phyloP scores from a whole-genome alignment of 1,139 yeast species.

The Candida anutae region DNA sequence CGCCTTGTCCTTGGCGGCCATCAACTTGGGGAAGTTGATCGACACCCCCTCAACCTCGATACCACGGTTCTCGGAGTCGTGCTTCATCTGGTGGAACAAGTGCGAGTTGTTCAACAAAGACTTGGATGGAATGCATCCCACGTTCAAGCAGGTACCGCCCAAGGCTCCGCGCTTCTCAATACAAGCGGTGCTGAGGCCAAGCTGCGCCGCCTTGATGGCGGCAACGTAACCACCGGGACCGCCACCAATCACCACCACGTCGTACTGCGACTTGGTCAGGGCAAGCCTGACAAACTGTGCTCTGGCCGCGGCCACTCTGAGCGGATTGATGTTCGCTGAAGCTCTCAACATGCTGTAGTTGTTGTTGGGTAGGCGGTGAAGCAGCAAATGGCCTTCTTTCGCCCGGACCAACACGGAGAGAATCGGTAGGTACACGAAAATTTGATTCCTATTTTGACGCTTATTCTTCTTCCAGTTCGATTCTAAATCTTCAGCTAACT shows the following conservation, averaged over 20 bases:
- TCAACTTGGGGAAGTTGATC: constrained; percentile 71
- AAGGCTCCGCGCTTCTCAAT: constrained; percentile 91
- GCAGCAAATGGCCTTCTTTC: neutral
- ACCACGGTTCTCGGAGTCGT: constrained; percentile 83
- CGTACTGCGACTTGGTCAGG: constrained; percentile 49
- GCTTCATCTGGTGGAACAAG: constrained; percentile 78
- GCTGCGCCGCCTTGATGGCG: constrained; percentile 97
- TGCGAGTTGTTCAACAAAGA: constrained; percentile 93
- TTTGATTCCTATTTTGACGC: no score
- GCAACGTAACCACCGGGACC: constrained; percentile 99
- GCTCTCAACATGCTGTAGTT: constrained; percentile 10
- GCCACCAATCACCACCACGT: constrained; percentile 93
- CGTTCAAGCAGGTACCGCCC: constrained; percentile 98
- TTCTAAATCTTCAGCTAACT: no score
- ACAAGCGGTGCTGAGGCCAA: constrained; percentile 92
- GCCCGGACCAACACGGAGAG: neutral
- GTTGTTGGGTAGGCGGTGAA: no score
- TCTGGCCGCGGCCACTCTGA: constrained; percentile 5
- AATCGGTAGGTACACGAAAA: no score
- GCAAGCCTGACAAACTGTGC: constrained; percentile 31
- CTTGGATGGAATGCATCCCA: constrained; percentile 98
- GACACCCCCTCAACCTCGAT: constrained; percentile 71
- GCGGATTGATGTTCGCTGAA: constrained; percentile 6
- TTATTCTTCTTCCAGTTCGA: no score
- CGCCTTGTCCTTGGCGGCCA: constrained; percentile 87